These are phyloP conservation scores for Coelastrella sp. DNA, from an alignment of 139 green algal species.

Conservation along the genomic window DNA sequence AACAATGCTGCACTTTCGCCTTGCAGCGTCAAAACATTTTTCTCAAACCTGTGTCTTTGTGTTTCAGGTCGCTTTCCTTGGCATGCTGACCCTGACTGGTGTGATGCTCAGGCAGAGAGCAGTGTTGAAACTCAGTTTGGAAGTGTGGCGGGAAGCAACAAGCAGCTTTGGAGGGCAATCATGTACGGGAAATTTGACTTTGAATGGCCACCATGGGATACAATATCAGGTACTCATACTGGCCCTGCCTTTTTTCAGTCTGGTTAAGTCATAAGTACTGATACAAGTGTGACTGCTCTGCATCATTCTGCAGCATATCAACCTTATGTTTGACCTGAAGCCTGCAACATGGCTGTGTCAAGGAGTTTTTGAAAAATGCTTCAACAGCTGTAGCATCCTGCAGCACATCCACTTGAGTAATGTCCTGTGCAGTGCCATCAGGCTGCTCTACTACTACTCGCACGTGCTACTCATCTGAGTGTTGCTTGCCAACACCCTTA, in stretches of 20 bases:
- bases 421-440: background rate
- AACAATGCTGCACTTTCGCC: too few relatives aligned
- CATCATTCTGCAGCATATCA: too few relatives aligned
- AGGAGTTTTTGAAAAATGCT: too few relatives aligned
- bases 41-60: background rate
- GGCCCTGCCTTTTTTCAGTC: too few relatives aligned
- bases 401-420: too few relatives aligned
- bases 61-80: conserved; percentile 11
- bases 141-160: conserved; percentile 26
- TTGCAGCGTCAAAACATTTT: too few relatives aligned
- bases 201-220: conserved; percentile 67
- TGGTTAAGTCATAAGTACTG: too few relatives aligned
- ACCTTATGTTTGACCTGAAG: too few relatives aligned
- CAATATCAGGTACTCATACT: conserved; percentile 52
- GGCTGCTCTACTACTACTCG: background rate
- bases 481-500: background rate
- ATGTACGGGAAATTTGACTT: conserved; percentile 79
- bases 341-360: too few relatives aligned
- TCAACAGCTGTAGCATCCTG: too few relatives aligned
- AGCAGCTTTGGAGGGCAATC: conserved; percentile 78
- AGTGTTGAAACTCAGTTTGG: background rate
- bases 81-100: conserved; percentile 26
- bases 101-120: background rate
- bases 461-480: too few relatives aligned
- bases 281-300: too few relatives aligned